Evolutionary conservation across 805 yeast species (phyloP), one percentile per base, ranked within the genome.

Genomic region (Nakazawaea ishiwadae): DNA sequence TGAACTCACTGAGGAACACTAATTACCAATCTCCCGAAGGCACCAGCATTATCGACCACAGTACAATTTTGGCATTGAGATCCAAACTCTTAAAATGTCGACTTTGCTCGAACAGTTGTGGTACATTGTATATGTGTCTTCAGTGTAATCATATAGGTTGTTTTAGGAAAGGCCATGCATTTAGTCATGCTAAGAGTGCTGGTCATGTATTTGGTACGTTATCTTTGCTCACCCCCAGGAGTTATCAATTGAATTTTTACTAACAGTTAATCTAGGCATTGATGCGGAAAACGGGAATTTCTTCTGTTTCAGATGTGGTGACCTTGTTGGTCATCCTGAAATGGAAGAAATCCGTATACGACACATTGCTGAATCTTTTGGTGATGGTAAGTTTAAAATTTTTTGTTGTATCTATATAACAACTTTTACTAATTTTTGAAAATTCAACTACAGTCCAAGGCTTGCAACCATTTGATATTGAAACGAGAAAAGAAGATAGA

Each of bases 121-220:
- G 71, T 52, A 53, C 67, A 46, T 51, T 66, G 18, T 80, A 71
- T 51, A 74, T 84, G 69, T 85, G 95, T 57, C 58, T 85, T 30
- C 90, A 84, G 54, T 85, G 95, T 55, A 83, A 89, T 1, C 79
- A 77, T 54, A 77, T 81, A 41, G 91, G 91, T 1, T 85, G 95
- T 55, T 70, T 75, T 65, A 65, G 68, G 35, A 57, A 63, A 30
- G 53, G 62, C 4, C 81, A 76, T 54, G 73, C 75, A 32, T 52
- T 60, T 20, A 48, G 47, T 6, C 84, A 78, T 56, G 71, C 77
- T 14, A 65, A 66, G 47, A 49, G 54, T 12, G 55, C 60, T 3
- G 74, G 75, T 17, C 87, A 80, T 59, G 56, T 68, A 2, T 71
- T 79, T 56, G 87, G 82, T 17, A 47, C 28, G 58, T n/a, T 48